Evolutionary conservation across 129 eudicot genomes (phyloP).

Genomic region (Escallonia herrerae): DNA sequence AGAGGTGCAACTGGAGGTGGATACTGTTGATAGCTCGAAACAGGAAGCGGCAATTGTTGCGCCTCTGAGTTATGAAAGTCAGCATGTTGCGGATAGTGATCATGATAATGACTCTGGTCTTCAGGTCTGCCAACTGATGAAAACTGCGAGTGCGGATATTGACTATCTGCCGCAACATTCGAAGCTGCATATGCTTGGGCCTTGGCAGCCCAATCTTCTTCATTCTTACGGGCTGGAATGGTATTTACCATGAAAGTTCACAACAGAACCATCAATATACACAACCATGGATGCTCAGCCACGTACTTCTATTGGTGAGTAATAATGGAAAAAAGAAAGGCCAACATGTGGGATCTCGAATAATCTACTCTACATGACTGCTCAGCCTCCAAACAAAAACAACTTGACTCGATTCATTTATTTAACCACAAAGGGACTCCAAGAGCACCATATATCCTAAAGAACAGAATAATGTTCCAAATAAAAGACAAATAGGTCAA

Average conservation of each 20-base stretch:
- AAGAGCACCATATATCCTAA: too few relatives aligned
- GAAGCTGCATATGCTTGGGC: slow-evolving; percentile 97
- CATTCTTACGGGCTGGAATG: slow-evolving; percentile 53
- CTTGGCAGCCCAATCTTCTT: slow-evolving; percentile 94
- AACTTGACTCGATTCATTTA: too few relatives aligned
- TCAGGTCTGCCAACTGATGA: slow-evolving; percentile 42
- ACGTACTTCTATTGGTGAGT: neutral
- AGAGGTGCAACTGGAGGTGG: slow-evolving; percentile 40
- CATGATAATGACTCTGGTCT: slow-evolving; percentile 43
- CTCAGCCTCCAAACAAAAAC: neutral
- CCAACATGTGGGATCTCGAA: neutral
- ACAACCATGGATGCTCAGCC: neutral
- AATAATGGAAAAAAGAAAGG: neutral
- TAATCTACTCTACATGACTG: neutral
- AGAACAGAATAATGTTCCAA: too few relatives aligned
- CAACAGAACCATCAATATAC: neutral
- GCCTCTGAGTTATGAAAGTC: slow-evolving; percentile 51
- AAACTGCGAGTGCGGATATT: slow-evolving; percentile 42
- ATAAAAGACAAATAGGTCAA: too few relatives aligned
- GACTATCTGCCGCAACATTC: slow-evolving; percentile 59
- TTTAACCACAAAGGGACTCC: too few relatives aligned
- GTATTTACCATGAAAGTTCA: neutral
- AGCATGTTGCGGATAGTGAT: slow-evolving; percentile 44
- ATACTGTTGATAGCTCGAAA: slow-evolving; percentile 54
- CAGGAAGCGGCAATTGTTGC: slow-evolving; percentile 40